These are phyloP conservation scores for Candida sp. DNA, from an alignment of 1,139 yeast genomes.

Conservation along the genomic window DNA sequence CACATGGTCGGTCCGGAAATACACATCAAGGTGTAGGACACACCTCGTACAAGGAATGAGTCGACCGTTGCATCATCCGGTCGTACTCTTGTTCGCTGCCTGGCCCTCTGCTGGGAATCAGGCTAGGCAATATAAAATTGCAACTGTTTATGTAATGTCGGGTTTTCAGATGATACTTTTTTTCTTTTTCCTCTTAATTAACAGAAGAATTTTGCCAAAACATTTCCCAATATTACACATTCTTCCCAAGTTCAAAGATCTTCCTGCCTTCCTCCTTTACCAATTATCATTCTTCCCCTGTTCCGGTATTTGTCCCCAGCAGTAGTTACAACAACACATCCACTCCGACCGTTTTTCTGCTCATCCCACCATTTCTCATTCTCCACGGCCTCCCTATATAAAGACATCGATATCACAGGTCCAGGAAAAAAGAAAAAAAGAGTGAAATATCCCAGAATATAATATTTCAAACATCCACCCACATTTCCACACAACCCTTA, in stretches of 20 bases:
- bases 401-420: not conserved
- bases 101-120: too few species aligned
- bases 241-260: not conserved
- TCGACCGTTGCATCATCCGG: not conserved
- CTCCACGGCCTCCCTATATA: not conserved
- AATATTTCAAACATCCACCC: not conserved
- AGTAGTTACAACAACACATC: not conserved
- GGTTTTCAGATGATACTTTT: not conserved
- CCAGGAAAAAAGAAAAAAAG: not conserved
- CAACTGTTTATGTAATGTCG: not conserved
- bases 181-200: not conserved
- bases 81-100: not conserved
- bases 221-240: not conserved
- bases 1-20: too few species aligned
- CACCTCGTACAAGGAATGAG: not conserved
- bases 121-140: not conserved
- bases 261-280: not conserved
- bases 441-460: not conserved
- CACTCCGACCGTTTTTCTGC: not conserved
- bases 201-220: not conserved
- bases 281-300: not conserved
- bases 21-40: not conserved
- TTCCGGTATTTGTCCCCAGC: not conserved
- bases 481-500: not conserved
- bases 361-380: not conserved